A percentile compares a stretch with the other conserved stretches of the same genome.
Conservation (phyloP, 768 basidiomycete species). For the Cystobasidium onofrii region DNA sequence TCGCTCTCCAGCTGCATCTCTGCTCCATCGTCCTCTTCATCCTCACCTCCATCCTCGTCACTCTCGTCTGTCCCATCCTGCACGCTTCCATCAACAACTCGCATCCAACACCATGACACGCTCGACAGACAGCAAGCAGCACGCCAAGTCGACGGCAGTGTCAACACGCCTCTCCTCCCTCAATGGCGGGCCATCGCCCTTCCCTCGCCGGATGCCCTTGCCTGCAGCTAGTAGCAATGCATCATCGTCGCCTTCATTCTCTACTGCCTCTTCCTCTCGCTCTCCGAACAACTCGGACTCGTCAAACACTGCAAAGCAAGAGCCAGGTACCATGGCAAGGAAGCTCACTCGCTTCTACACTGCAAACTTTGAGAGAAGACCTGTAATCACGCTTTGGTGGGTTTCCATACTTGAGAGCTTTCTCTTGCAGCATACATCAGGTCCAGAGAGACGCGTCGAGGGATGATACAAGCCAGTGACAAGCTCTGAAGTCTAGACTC, state of each 20-base stretch:
- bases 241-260: not conserved
- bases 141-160: not conserved
- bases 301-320: not conserved
- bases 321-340: constrained; percentile 6
- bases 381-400: constrained; percentile 27
- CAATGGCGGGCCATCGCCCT: not conserved
- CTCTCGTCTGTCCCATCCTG: not conserved
- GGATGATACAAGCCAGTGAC: too few species aligned
- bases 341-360: constrained; percentile 22
- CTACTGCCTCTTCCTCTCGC: not conserved
- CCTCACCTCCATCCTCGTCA: not conserved
- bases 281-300: not conserved
- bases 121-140: not conserved
- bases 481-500: too few species aligned
- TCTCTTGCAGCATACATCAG: too few species aligned
- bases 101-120: not conserved
- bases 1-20: too few species aligned
- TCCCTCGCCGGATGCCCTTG: not conserved
- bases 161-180: not conserved
- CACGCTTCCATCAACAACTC: not conserved
- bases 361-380: constrained; percentile 26
- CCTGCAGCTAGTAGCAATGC: not conserved
- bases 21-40: not conserved
- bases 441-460: too few species aligned
- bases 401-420: not conserved